A percentile compares a stretch with the other conserved stretches of the same genome.
Evolutionary conservation across 257 asterid species (phyloP).

Genomic region (Fraxinus quadrangulata): DNA sequence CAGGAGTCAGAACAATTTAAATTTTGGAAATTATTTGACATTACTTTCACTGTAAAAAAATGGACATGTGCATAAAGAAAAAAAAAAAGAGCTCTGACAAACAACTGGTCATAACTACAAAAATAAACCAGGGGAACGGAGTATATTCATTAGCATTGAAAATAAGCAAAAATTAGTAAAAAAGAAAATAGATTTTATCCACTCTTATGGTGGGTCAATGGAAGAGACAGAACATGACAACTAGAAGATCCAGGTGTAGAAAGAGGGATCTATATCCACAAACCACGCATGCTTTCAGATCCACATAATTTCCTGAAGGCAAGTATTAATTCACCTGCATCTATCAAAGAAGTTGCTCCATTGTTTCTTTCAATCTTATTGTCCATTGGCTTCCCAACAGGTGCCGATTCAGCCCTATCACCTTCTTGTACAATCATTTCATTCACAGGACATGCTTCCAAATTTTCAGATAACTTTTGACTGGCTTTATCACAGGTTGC

Average conservation of each 20-base stretch:
- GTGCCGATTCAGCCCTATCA: slow-evolving; percentile 39
- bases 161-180: background rate
- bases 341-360: slow-evolving; percentile 28
- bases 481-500: slow-evolving; percentile 32
- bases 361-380: slow-evolving; percentile 28
- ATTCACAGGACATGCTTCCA: slow-evolving; percentile 29
- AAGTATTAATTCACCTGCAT: slow-evolving; percentile 36
- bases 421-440: slow-evolving; percentile 35
- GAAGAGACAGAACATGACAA: background rate
- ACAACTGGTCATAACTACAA: background rate
- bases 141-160: slow-evolving; percentile 11
- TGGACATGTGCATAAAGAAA: background rate
- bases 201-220: background rate
- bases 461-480: slow-evolving; percentile 29
- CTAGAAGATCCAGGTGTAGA: slow-evolving; percentile 9
- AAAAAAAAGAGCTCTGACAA: background rate
- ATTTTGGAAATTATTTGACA: background rate
- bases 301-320: slow-evolving; percentile 22
- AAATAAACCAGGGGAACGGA: background rate
- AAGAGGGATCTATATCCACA: slow-evolving; percentile 15
- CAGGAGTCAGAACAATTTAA: background rate
- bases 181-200: background rate
- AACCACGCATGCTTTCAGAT: slow-evolving; percentile 1
- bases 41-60: background rate
- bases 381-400: slow-evolving; percentile 35